Evolutionary conservation across 352 stramenopile genomes (phyloP), one percentile per base, ranked within the genome.

Genomic region (Globisporangium abappressorium): DNA sequence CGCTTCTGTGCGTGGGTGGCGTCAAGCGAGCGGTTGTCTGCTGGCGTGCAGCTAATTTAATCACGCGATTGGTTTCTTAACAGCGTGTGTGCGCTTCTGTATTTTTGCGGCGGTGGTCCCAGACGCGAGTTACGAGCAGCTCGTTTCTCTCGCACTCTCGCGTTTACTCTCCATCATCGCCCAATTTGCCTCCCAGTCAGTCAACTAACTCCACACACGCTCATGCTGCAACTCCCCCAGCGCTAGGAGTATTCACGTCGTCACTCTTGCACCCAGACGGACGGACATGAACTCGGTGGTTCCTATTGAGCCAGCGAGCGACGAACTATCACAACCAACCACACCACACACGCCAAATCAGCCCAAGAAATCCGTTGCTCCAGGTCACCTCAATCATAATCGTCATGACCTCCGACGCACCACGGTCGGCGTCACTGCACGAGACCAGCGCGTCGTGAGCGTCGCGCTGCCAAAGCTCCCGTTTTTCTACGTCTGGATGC

Each of bases 401-500:
- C 43, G 18, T 18, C 43, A 15, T 18, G 56, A 62, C 11, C 11
- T 62, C 5, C 56, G 56, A 12, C 61, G 33, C 14, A n/a, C 30
- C 30, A 59, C 46, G 2, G 8, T n/a, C 18, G n/a, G 12, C 3
- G 5, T 33, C 3, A 15, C n/a, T 4, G 9, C 34, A 1, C 18
- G 20, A 15, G 11, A 64, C 24, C n/a, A 30, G 14, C 15, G 30
- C 34, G 53, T 58, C 7, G 66, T 71, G 69, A 49, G 24, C 53
- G 33, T 74, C 34, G 12, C n/a, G 46, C 58, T 74, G 2, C 14
- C 58, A 2, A 49, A 34, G 0, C 5, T 41, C 9, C 51, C 24
- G 11, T 74, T 69, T n/a, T 7, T 57, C 54, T 62, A 51, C 28
- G 65, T 61, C 38, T 69, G 65, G 65, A 3, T 34, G 0, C 18